Percentiles rank a stretch among this genome's conserved stretches.
These are phyloP conservation scores for Lasiodiplodia sp. DNA, from an alignment of 2,329 filamentous ascomycete genomes.

Conservation along the genomic window DNA sequence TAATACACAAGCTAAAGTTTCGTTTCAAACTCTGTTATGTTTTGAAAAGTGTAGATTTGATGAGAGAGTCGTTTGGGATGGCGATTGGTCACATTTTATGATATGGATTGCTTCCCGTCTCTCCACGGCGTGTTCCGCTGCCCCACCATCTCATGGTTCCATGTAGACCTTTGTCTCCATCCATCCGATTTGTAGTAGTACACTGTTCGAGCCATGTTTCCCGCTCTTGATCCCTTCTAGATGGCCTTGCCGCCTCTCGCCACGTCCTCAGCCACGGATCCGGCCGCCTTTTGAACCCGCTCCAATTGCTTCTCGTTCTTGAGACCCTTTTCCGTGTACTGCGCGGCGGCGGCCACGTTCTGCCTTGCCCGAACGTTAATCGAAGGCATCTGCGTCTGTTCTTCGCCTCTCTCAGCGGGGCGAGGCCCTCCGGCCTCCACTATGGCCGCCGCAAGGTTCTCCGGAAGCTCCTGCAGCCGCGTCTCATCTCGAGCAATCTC, in stretches of 20 bases:
- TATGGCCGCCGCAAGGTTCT: background rate
- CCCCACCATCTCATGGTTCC: background rate
- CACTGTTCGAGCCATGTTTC: background rate
- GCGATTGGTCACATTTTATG: no score
- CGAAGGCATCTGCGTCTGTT: background rate
- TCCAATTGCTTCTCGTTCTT: conserved; percentile 19
- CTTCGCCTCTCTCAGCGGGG: background rate
- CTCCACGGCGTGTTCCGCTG: background rate
- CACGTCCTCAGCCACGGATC: background rate
- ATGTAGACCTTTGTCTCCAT: background rate
- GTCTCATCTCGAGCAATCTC: background rate
- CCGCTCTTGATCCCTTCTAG: background rate
- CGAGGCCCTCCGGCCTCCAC: background rate
- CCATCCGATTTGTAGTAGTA: background rate
- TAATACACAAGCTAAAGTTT: no score
- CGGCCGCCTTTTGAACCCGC: background rate
- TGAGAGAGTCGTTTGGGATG: no score
- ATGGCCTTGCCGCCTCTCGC: conserved; percentile 10
- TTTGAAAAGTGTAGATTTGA: no score
- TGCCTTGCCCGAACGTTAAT: conserved; percentile 8
- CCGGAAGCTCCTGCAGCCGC: background rate
- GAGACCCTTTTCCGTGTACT: conserved; percentile 9
- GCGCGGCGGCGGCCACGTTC: background rate
- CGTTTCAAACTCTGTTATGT: no score
- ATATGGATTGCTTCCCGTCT: no score